Percentiles rank a stretch among this genome's conserved stretches.
Conservation (phyloP, 2,329 filamentous ascomycete genomes). For the Arthrinium phaeospermum region DNA sequence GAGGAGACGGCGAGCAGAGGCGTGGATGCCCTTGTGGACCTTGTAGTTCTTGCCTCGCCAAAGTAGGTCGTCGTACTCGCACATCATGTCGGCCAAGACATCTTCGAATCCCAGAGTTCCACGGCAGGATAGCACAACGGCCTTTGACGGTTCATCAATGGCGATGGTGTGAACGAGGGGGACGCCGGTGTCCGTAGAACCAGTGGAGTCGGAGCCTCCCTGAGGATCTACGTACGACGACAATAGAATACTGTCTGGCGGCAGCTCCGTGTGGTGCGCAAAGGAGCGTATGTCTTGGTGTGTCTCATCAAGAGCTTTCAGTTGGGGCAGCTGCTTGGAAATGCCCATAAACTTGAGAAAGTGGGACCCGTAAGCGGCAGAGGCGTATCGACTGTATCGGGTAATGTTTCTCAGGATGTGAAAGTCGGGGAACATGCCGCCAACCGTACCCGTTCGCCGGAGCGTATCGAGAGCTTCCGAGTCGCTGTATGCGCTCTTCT, state of each 20-base stretch:
- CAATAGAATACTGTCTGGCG: slow-evolving; percentile 64
- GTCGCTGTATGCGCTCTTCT: slow-evolving; percentile 54
- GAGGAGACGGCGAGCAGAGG: slow-evolving; percentile 70
- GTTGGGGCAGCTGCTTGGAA: slow-evolving; percentile 52
- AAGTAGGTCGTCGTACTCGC: slow-evolving; percentile 70
- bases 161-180: slow-evolving; percentile 77
- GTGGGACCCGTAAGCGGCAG: slow-evolving; percentile 68
- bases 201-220: slow-evolving; percentile 69
- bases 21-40: slow-evolving; percentile 77
- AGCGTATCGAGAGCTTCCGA: slow-evolving; percentile 55
- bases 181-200: slow-evolving; percentile 68
- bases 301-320: slow-evolving; percentile 51
- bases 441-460: slow-evolving; percentile 57
- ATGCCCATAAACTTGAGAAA: slow-evolving; percentile 70
- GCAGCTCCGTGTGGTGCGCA: slow-evolving; percentile 65
- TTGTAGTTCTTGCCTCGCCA: slow-evolving; percentile 71
- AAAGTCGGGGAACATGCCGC: slow-evolving; percentile 63
- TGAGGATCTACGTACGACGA: slow-evolving; percentile 74
- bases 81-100: slow-evolving; percentile 75
- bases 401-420: slow-evolving; percentile 68
- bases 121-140: slow-evolving; percentile 74
- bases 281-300: slow-evolving; percentile 69
- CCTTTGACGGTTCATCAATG: slow-evolving; percentile 73
- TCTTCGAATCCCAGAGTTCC: slow-evolving; percentile 78
- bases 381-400: slow-evolving; percentile 70